These are phyloP conservation scores for Ustilago sp. DNA, from an alignment of 1,284 basidiomycete genomes.

Conservation along the genomic window DNA sequence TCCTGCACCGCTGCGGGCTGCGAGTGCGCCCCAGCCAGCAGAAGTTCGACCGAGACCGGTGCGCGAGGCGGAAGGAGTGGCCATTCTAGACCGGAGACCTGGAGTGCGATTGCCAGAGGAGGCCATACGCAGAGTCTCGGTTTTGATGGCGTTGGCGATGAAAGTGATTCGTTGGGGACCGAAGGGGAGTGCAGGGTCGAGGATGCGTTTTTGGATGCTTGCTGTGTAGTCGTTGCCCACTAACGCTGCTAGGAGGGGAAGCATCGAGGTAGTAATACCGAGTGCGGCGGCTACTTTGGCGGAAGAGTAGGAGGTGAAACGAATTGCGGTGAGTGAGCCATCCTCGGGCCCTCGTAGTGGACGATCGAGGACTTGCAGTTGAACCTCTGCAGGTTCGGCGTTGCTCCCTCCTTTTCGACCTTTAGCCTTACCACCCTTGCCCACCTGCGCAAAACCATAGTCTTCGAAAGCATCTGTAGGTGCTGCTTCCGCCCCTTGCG, in stretches of 20 bases:
- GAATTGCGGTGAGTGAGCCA: conserved; percentile 26
- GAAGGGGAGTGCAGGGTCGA: conserved; percentile 46
- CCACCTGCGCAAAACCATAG: conserved; percentile 57
- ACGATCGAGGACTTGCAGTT: conserved; percentile 4
- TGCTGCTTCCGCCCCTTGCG: neutral
- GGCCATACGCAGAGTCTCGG: conserved; percentile 46
- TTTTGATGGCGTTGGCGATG: conserved; percentile 47
- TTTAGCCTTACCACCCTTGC: conserved; percentile 29
- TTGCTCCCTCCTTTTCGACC: conserved; percentile 15
- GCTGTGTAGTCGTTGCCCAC: conserved; percentile 63
- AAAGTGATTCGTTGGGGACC: conserved; percentile 42
- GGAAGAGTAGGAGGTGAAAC: conserved; percentile 52
- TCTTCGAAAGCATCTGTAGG: conserved; percentile 28
- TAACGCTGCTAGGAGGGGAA: conserved; percentile 57
- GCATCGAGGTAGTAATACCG: conserved; percentile 47
- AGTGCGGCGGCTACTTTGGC: conserved; percentile 51
- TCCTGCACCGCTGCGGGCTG: neutral
- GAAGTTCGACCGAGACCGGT: conserved; percentile 29
- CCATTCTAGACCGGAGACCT: conserved; percentile 25
- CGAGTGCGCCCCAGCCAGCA: conserved; percentile 19
- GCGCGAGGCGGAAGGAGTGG: conserved; percentile 31
- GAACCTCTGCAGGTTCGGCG: neutral
- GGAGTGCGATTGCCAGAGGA: conserved; percentile 19
- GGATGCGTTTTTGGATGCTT: conserved; percentile 42
- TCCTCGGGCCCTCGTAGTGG: conserved; percentile 20